A percentile compares a stretch with the other conserved stretches of the same genome.
Evolutionary conservation across 495 filamentous ascomycete species (phyloP).

Genomic region (Tuber borchii): DNA sequence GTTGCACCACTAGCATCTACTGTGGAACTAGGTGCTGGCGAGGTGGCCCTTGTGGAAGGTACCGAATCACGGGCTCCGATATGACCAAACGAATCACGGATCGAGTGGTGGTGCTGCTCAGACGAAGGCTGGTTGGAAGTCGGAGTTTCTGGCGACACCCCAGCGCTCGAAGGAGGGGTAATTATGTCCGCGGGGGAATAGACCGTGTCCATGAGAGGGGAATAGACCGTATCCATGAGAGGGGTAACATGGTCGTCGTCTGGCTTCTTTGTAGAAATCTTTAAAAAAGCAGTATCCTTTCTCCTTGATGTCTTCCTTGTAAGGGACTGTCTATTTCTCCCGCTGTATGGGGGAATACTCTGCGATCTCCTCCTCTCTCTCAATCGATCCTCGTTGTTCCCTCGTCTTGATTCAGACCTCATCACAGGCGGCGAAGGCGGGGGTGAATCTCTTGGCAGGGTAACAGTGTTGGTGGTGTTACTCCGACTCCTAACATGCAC

Average conservation of each 20-base stretch:
- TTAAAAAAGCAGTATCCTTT: conserved; percentile 12
- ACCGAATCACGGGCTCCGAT: conserved; percentile 4
- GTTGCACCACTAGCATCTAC: conserved; percentile 31
- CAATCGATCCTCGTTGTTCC: conserved; percentile 2
- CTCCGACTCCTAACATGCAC: conserved; percentile 26
- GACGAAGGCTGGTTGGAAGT: conserved; percentile 16
- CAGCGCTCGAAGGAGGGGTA: conserved; percentile 31
- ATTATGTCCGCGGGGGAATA: conserved; percentile 24
- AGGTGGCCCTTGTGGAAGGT: conserved; percentile 24
- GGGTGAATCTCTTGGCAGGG: conserved; percentile 10
- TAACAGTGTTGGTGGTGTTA: conserved; percentile 15
- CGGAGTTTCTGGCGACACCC: conserved; percentile 12
- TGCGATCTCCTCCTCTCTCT: conserved; percentile 14
- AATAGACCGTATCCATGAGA: conserved; percentile 19
- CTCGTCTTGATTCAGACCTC: conserved; percentile 15
- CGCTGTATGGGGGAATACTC: background rate
- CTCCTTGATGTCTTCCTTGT: conserved; percentile 14
- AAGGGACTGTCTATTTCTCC: conserved; percentile 1
- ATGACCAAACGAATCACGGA: background rate
- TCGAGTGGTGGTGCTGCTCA: conserved; percentile 6
- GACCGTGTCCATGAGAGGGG: conserved; percentile 22
- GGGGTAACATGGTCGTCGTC: conserved; percentile 22
- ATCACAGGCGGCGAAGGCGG: conserved; percentile 22
- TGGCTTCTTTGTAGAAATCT: conserved; percentile 6
- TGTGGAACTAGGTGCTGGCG: conserved; percentile 30